Conservation (phyloP, 208 protist species). For the Leishmania turanica region DNA sequence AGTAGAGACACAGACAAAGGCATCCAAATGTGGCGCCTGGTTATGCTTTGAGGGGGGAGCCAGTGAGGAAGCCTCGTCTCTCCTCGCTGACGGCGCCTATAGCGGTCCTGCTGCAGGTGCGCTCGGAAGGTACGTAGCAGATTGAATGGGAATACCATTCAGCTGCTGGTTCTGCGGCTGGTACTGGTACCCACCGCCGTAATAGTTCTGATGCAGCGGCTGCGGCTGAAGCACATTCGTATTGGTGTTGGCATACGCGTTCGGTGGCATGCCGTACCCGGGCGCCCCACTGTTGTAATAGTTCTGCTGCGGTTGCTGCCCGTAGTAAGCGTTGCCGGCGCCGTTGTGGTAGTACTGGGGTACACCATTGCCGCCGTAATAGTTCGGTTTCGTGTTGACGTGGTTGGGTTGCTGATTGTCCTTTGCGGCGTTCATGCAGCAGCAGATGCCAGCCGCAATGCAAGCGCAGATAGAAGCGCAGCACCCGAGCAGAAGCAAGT, state of each 20-base stretch:
- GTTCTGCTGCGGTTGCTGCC: background rate
- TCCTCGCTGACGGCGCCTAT: background rate
- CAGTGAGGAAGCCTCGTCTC: background rate
- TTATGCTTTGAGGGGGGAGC: background rate
- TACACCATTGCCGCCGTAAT: slow-evolving; percentile 1
- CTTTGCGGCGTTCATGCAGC: slow-evolving; percentile 11
- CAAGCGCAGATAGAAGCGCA: slow-evolving; percentile 19
- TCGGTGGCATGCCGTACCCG: slow-evolving; percentile 20
- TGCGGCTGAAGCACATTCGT: background rate
- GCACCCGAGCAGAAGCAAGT: slow-evolving; percentile 19
- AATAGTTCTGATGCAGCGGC: background rate
- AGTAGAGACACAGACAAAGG: background rate
- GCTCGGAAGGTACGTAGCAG: background rate
- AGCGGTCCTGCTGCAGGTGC: background rate
- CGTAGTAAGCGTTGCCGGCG: slow-evolving; percentile 7
- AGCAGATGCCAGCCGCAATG: slow-evolving; percentile 23
- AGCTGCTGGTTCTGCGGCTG: background rate
- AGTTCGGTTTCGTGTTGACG: slow-evolving; percentile 2
- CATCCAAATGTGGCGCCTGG: slow-evolving; percentile 1
- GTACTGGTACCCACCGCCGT: background rate
- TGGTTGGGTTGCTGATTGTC: background rate
- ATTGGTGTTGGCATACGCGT: slow-evolving; percentile 9
- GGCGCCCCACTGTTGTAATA: slow-evolving; percentile 5
- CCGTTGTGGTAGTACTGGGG: slow-evolving; percentile 3
- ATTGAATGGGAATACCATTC: background rate